Base-by-base conservation (phyloP, 1,284 basidiomycete genomes). In the Neonothopanus nambi region DNA sequence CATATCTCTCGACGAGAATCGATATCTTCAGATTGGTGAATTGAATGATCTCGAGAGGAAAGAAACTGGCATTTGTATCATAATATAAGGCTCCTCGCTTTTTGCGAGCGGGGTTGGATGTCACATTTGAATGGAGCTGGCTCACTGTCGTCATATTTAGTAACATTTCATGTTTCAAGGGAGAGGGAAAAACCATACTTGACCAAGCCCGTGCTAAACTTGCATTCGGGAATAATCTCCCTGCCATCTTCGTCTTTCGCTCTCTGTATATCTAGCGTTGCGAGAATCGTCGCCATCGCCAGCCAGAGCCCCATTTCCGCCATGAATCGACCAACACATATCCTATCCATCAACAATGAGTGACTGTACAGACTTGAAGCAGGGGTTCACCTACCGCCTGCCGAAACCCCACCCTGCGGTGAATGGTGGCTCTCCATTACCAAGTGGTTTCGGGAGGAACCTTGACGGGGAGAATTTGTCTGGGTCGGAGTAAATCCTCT, bases 221-320 rank as follows among this genome's bases (percentile, higher is more conserved):
- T 55, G 28, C 55, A 55, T 23, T 55, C 57, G 17, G 59, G 59
- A 18, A 57, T 51, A 21, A 61, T 51, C n/a, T 46, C 52, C 3
- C 48, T 42, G 6, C 60, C 60, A 30, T 54, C 39, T 43, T 53
- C 55, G 12, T 56, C 54, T n/a, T 55, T 21, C 2, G 36, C 45
- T 9, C 48, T 44, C 17, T 12, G 48, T 36, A 61, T 57, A 36
- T 61, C 45, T 48, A 61, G 58, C 33, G 57, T 55, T 6, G 57
- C 57, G 17, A 60, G 39, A 11, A 48, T 50, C 47, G 50, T 60
- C 15, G 48, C 58, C 20, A 56, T 53, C 2, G 35, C 42, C 2
- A 60, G 40, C 51, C 48, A 61, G 23, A 61, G 24, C 12, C 59
- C 55, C 7, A 44, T 55, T 28, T 61, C 59, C 17, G 60, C 58